Evolutionary conservation across 306 rosid species (phyloP).

Genomic region (Abrus precatorius): DNA sequence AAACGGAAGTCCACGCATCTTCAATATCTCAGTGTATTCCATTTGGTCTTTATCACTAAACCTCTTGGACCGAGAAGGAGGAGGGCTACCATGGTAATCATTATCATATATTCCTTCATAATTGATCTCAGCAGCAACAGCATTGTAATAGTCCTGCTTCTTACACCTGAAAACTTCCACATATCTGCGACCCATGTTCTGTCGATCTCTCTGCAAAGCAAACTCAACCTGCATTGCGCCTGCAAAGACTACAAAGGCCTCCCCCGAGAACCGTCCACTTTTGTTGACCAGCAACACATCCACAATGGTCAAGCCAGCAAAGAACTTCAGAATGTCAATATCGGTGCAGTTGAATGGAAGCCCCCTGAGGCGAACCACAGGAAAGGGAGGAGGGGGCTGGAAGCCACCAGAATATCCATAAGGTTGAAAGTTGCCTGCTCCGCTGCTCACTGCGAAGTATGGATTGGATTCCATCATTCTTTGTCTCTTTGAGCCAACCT

Average conservation of each 20-base stretch:
- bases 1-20: slow-evolving; percentile 98
- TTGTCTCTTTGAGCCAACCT: slow-evolving; percentile 99
- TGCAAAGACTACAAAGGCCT: slow-evolving; percentile 97
- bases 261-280: slow-evolving; percentile 93
- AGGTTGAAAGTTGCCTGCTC: slow-evolving; percentile 65
- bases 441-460: slow-evolving; percentile 99
- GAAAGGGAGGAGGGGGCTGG: slow-evolving; percentile 73
- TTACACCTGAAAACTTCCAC: slow-evolving; percentile 96
- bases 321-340: slow-evolving; percentile 93
- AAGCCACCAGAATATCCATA: slow-evolving; percentile 58
- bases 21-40: slow-evolving; percentile 96
- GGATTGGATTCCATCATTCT: slow-evolving; percentile 99
- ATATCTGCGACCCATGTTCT: slow-evolving; percentile 97
- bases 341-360: slow-evolving; percentile 97
- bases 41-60: slow-evolving; percentile 88
- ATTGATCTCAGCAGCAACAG: slow-evolving; percentile 87
- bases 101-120: slow-evolving; percentile 89
- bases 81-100: slow-evolving; percentile 95
- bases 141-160: slow-evolving; percentile 95
- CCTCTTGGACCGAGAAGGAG: slow-evolving; percentile 85
- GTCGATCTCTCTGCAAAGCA: slow-evolving; percentile 91
- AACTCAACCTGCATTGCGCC: slow-evolving; percentile 93
- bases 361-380: slow-evolving; percentile 98
- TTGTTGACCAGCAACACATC: slow-evolving; percentile 98
- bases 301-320: slow-evolving; percentile 92